Evolutionary conservation across 805 yeast genomes (phyloP).

Genomic region (Lipomyces sp.): DNA sequence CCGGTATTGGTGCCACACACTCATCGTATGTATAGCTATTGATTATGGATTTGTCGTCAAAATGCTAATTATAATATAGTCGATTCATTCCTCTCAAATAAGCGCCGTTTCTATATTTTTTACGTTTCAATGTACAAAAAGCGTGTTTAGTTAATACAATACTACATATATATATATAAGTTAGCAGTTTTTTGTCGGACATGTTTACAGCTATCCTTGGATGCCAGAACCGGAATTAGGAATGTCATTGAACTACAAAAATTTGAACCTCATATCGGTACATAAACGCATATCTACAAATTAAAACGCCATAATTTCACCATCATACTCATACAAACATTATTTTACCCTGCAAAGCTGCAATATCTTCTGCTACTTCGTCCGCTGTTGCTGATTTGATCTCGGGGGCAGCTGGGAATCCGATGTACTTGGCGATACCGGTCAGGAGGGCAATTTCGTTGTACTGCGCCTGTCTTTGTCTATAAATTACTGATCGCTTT

Average conservation of each 20-base stretch:
- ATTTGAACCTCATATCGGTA: not conserved
- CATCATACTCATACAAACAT: constrained; percentile 19
- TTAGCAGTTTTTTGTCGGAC: not conserved
- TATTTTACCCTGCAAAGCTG: constrained; percentile 57
- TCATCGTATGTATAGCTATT: constrained; percentile 51
- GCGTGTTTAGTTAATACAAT: constrained; percentile 5
- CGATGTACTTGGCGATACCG: constrained; percentile 68
- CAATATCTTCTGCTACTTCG: constrained; percentile 77
- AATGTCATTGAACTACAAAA: not conserved
- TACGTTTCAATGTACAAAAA: constrained; percentile 24
- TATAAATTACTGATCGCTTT: constrained; percentile 57
- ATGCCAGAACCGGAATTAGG: not conserved
- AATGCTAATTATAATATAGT: not conserved
- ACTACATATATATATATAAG: not conserved
- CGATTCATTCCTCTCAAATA: constrained; percentile 44
- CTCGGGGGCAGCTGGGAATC: constrained; percentile 83
- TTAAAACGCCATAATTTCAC: constrained; percentile 3
- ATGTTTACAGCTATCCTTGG: not conserved
- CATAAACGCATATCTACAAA: not conserved
- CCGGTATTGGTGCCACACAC: constrained; percentile 67
- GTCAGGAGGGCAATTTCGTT: constrained; percentile 71
- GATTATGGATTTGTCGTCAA: not conserved
- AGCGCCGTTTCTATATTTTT: constrained; percentile 7
- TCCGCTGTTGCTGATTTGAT: constrained; percentile 66
- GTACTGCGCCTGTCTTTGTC: constrained; percentile 67